Conservation (phyloP, 371 early-diverging fungal species). For the Parasitella parasitica region DNA sequence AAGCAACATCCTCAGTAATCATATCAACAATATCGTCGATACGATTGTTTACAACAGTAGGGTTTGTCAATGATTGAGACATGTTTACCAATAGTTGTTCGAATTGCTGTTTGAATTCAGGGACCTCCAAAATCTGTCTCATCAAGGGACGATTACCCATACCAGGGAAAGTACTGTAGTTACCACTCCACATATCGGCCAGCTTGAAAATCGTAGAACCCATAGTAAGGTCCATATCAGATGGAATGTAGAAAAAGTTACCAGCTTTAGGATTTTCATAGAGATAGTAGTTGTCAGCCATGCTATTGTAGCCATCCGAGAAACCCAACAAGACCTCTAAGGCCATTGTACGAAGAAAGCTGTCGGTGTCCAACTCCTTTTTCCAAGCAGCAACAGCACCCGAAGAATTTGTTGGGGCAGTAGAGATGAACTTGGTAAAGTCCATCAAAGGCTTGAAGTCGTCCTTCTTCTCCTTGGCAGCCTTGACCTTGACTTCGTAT, state of each 20-base stretch:
- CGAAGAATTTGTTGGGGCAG: conserved; percentile 6
- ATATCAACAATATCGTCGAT: conserved; percentile 15
- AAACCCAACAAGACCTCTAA: conserved; percentile 32
- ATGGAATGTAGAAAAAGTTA: conserved; percentile 12
- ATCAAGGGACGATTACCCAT: conserved; percentile 20
- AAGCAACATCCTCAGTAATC: conserved; percentile 24
- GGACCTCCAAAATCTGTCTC: conserved; percentile 18
- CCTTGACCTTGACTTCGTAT: conserved; percentile 21
- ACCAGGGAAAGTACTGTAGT: conserved; percentile 32
- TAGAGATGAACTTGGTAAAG: conserved; percentile 28
- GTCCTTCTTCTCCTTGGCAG: neutral
- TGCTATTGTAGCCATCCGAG: conserved; percentile 27
- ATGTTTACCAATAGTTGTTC: conserved; percentile 26
- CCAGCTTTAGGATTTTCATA: conserved; percentile 17
- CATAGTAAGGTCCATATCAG: conserved; percentile 18
- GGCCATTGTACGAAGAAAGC: conserved; percentile 32
- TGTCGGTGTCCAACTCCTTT: conserved; percentile 18
- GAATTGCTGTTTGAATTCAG: conserved; percentile 25
- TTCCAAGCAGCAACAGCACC: conserved; percentile 26
- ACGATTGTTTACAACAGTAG: conserved; percentile 12
- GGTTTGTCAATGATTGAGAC: conserved; percentile 19
- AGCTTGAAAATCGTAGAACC: conserved; percentile 5
- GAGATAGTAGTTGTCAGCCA: conserved; percentile 30
- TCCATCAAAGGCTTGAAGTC: conserved; percentile 19
- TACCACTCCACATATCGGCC: conserved; percentile 23